These are phyloP conservation scores for Moniliella sp. DNA, from an alignment of 1,284 basidiomycete genomes.

Conservation along the genomic window DNA sequence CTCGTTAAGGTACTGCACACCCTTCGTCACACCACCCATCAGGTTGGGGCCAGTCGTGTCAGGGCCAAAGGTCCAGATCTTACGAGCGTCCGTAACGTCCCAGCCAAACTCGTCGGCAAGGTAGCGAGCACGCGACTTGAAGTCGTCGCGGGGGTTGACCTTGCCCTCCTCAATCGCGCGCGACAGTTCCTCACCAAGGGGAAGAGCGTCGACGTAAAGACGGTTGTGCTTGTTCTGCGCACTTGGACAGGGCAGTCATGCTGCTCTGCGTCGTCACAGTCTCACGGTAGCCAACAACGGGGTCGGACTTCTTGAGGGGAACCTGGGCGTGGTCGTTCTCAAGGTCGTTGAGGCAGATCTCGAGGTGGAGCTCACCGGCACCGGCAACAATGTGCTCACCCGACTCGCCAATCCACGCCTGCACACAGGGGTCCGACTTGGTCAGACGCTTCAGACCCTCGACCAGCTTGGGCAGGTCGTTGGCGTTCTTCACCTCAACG, in stretches of 20 bases:
- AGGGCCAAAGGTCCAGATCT: slow-evolving; percentile 99
- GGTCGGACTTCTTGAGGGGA: slow-evolving; percentile 93
- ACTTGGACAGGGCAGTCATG: slow-evolving; percentile 91
- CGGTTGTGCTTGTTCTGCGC: slow-evolving; percentile 99
- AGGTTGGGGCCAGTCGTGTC: slow-evolving; percentile 93
- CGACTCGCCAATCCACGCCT: slow-evolving; percentile 73
- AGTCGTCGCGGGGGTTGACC: slow-evolving; percentile 80
- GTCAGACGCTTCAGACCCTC: slow-evolving; percentile 99
- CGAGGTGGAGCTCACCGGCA: slow-evolving; percentile 95
- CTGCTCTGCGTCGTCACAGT: slow-evolving; percentile 87
- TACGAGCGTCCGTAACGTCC: slow-evolving; percentile 97
- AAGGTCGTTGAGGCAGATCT: slow-evolving; percentile 98
- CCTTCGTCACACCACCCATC: slow-evolving; percentile 93
- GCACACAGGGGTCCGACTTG: slow-evolving; percentile 98
- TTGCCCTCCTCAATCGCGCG: slow-evolving; percentile 74
- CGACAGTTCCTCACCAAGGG: slow-evolving; percentile 79
- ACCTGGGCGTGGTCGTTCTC: slow-evolving; percentile 99
- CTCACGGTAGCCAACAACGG: slow-evolving; percentile 94
- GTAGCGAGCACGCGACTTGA: slow-evolving; percentile 81
- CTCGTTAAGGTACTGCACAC: slow-evolving; percentile 55
- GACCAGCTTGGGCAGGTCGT: slow-evolving; percentile 95
- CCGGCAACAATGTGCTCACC: slow-evolving; percentile 98
- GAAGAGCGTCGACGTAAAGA: slow-evolving; percentile 77
- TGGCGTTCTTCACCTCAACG: slow-evolving; percentile 98
- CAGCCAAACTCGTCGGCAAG: slow-evolving; percentile 90